Evolutionary conservation across 1,284 basidiomycete species (phyloP), one percentile per base, ranked within the genome.

Genomic region (Pisolithus thermaeus): DNA sequence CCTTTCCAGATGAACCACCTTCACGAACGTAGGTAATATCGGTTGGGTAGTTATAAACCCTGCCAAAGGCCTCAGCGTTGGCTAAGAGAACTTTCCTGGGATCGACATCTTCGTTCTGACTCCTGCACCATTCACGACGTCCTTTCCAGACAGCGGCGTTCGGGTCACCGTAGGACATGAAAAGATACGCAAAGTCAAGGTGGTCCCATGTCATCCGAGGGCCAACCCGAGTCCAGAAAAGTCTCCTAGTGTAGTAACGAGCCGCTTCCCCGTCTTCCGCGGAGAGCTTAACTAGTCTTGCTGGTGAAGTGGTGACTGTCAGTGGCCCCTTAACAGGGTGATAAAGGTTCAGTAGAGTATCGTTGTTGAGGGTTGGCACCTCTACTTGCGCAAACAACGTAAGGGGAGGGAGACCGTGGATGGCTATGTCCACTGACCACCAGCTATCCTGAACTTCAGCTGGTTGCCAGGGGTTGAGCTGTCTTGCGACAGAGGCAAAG

Each of bases 381-480:
- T 70, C 59, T 18, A 69, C 60, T 3, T 70, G 73, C 3, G 79
- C 84, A 46, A 84, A 73, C 56, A 89, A 61, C 14, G 69, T 68
- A 39, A 87, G 57, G 0, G 74, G 59, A 7, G 80, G 73, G 2
- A 84, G 68, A 3, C 73, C 75, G 2, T 73, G 73, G 16, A 87
- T 71, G 9, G 41, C 40, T 9, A 89, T 62, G 51, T 74, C 70
- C 5, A 78, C 77, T 9, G 67, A 67, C 63, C 72, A 79, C 84
- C 83, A 88, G 12, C 49, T 55, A 7, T 57, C 57, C 6, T 65
- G 52, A 4, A 58, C 52, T 22, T 61, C 56, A 6, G 56, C 55
- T 3, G 70, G 60, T 5, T 62, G 49, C 85, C 85, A 89, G 0
- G 84, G 83, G 60, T 87, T 76, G 61, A 87, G 72, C 58, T 86